Evolutionary conservation across 495 filamentous ascomycete species (phyloP).

Genomic region (Clohesyomyces aquaticus): DNA sequence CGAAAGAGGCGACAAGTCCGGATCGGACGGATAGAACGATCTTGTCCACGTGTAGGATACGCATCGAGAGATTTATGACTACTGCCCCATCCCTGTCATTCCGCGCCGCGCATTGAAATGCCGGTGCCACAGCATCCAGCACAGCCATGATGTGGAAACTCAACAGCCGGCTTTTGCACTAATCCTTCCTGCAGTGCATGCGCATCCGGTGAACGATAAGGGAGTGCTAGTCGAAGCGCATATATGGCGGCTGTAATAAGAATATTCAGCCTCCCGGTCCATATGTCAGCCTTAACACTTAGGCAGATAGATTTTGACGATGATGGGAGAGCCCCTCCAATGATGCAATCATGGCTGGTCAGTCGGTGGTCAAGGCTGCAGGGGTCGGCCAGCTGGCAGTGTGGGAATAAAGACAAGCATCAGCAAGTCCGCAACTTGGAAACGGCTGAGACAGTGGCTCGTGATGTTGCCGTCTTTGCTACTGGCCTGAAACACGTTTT

Average conservation of each 20-base stretch:
- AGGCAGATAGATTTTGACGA: conserved; percentile 17
- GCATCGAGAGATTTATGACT: conserved; percentile 1
- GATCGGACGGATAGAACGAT: neutral
- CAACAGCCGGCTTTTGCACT: conserved; percentile 4
- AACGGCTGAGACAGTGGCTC: neutral
- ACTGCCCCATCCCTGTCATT: neutral
- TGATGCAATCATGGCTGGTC: conserved; percentile 25
- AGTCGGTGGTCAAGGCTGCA: no score
- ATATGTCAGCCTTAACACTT: conserved; percentile 13
- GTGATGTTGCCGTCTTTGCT: neutral
- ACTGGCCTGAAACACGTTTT: conserved; percentile 15
- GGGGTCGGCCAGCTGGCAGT: conserved; percentile 1
- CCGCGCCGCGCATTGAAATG: conserved; percentile 1
- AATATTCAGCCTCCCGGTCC: neutral
- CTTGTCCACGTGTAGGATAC: neutral
- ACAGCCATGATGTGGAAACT: conserved; percentile 15
- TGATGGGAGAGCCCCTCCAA: conserved; percentile 12
- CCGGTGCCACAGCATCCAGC: conserved; percentile 23
- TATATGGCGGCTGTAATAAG: conserved; percentile 7
- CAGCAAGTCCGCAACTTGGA: no score
- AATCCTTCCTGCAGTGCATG: conserved; percentile 7
- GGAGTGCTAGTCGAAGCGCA: neutral
- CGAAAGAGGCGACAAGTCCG: neutral
- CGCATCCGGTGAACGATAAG: conserved; percentile 20
- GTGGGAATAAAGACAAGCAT: neutral